phyloP scores from a whole-genome alignment of 164 flowering plant species.

The Cinnamomum micranthum region DNA sequence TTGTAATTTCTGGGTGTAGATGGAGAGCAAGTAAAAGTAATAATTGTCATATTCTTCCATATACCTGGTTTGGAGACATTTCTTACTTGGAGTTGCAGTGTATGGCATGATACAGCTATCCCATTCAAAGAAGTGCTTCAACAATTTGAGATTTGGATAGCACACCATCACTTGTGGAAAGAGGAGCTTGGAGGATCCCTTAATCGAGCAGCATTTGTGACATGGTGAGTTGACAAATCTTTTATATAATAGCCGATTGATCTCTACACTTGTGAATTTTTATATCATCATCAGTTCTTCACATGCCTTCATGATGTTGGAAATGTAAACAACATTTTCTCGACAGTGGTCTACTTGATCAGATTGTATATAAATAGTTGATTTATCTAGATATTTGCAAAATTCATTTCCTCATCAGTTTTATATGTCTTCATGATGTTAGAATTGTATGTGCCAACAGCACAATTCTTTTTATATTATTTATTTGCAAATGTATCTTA shows the following conservation, averaged over 20 bases:
- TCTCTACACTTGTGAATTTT: neutral
- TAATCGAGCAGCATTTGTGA: conserved; percentile 83
- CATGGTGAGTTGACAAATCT: conserved; percentile 55
- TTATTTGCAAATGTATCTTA: too few relatives aligned
- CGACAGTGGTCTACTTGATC: too few relatives aligned
- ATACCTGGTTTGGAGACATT: neutral
- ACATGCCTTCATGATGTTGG: neutral
- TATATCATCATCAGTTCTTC: neutral
- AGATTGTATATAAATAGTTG: too few relatives aligned
- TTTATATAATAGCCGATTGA: neutral
- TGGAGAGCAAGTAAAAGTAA: neutral
- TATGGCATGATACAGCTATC: conserved; percentile 96
- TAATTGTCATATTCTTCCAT: neutral
- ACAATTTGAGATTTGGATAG: conserved; percentile 81
- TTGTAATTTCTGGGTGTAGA: neutral
- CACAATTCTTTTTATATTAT: too few relatives aligned
- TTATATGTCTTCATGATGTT: too few relatives aligned
- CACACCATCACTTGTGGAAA: conserved; percentile 58
- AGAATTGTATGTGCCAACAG: too few relatives aligned
- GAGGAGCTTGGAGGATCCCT: conserved; percentile 45
- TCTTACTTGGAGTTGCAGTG: conserved; percentile 47
- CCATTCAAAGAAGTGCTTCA: conserved; percentile 67
- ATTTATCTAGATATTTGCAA: too few relatives aligned
- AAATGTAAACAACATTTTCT: neutral
- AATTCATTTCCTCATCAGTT: too few relatives aligned